phyloP scores from a whole-genome alignment of 1,284 basidiomycete species.

The Fomes fomentarius region DNA sequence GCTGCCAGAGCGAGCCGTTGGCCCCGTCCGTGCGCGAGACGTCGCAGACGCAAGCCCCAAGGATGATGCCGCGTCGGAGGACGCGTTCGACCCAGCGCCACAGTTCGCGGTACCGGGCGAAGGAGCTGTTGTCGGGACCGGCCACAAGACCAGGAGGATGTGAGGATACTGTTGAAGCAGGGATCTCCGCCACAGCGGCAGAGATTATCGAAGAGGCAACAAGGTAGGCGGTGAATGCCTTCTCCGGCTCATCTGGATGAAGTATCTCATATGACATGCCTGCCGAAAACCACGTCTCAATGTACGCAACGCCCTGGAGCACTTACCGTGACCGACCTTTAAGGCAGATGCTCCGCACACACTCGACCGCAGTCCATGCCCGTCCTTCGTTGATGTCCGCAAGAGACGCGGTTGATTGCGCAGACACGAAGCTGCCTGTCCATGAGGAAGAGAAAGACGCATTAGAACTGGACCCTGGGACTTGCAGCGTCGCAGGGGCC shows the following conservation, averaged over 20 bases:
- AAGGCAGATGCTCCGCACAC: conserved; percentile 67
- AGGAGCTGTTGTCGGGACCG: conserved; percentile 49
- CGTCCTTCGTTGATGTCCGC: conserved; percentile 63
- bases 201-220: conserved; percentile 56
- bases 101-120: conserved; percentile 67
- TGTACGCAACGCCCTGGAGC: not conserved
- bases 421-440: conserved; percentile 50
- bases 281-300: conserved; percentile 25
- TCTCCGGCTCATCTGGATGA: conserved; percentile 45
- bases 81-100: conserved; percentile 81
- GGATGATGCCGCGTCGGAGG: conserved; percentile 67
- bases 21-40: conserved; percentile 37
- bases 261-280: conserved; percentile 59
- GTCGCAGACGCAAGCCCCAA: conserved; percentile 54
- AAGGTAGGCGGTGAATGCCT: conserved; percentile 59
- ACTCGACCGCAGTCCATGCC: conserved; percentile 67
- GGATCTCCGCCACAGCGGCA: conserved; percentile 52
- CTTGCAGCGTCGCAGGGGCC: conserved; percentile 40
- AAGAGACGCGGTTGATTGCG: conserved; percentile 41
- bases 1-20: conserved; percentile 51
- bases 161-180: conserved; percentile 39
- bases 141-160: conserved; percentile 34
- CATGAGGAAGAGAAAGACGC: conserved; percentile 49
- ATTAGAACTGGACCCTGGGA: conserved; percentile 37
- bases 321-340: conserved; percentile 50